Conservation (phyloP, 148 eudicot genomes). For the Silene uniflora region DNA sequence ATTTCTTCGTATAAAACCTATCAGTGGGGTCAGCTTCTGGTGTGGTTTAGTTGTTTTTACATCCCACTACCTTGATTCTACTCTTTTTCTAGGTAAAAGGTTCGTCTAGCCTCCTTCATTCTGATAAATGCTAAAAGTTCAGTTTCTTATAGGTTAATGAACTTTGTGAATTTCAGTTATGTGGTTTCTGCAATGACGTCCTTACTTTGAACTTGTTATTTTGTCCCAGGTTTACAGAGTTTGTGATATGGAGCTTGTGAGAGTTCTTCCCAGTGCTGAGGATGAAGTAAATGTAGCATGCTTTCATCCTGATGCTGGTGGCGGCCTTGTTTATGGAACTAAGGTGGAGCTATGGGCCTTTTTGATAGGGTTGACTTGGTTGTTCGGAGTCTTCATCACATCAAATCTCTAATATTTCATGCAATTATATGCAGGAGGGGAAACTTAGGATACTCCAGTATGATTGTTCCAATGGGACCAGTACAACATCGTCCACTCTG, state of each 20-base stretch:
- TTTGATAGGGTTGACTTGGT: background rate
- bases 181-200: background rate
- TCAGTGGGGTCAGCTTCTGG: background rate
- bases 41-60: background rate
- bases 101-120: background rate
- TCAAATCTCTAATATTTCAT: constrained; percentile 12
- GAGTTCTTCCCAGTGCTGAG: constrained; percentile 95
- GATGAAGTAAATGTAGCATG: constrained; percentile 99
- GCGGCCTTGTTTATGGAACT: constrained; percentile 96
- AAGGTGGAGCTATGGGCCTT: constrained; percentile 44
- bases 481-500: constrained; percentile 38
- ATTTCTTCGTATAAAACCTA: background rate
- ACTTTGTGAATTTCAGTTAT: background rate
- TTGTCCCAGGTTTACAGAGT: constrained; percentile 76
- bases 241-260: constrained; percentile 97
- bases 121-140: too few relatives aligned
- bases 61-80: background rate
- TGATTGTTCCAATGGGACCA: constrained; percentile 43
- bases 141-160: background rate
- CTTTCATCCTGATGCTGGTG: constrained; percentile 89
- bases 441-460: constrained; percentile 86
- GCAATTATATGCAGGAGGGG: constrained; percentile 64
- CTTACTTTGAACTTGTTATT: constrained; percentile 2
- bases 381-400: background rate
- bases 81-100: background rate